Conservation (phyloP, 2,329 filamentous ascomycete genomes). For the Zymoseptoria brevis region DNA sequence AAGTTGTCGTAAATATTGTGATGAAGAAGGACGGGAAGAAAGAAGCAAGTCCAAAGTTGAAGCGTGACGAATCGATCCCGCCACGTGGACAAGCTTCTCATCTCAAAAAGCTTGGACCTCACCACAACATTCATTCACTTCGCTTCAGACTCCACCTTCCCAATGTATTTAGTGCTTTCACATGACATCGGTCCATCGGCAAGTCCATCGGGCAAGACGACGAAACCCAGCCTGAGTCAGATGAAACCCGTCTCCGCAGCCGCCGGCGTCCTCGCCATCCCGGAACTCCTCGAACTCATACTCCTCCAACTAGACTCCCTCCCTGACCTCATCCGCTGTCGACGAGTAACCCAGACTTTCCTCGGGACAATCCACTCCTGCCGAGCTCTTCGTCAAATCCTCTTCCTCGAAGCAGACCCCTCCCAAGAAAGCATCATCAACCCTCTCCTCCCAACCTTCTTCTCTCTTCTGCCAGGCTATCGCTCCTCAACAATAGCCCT, state of each 20-base stretch:
- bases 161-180: constrained; percentile 1
- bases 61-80: neutral
- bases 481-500: constrained; percentile 16
- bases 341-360: constrained; percentile 13
- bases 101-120: neutral
- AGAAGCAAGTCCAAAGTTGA: neutral
- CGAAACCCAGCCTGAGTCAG: neutral
- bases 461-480: constrained; percentile 12
- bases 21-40: neutral
- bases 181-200: neutral
- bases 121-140: neutral
- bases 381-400: constrained; percentile 5
- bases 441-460: constrained; percentile 13
- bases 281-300: constrained; percentile 16
- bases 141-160: neutral
- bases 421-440: constrained; percentile 8
- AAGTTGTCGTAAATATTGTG: neutral
- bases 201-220: no score
- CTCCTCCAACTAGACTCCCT: constrained; percentile 4
- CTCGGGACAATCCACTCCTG: constrained; percentile 10
- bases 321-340: constrained; percentile 12
- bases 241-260: constrained; percentile 5
- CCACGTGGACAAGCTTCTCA: neutral
- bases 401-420: constrained; percentile 13
- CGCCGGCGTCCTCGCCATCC: constrained; percentile 13